phyloP scores from a whole-genome alignment of 2,329 filamentous ascomycete genomes.

The Gnomoniopsis smithogilvyi region DNA sequence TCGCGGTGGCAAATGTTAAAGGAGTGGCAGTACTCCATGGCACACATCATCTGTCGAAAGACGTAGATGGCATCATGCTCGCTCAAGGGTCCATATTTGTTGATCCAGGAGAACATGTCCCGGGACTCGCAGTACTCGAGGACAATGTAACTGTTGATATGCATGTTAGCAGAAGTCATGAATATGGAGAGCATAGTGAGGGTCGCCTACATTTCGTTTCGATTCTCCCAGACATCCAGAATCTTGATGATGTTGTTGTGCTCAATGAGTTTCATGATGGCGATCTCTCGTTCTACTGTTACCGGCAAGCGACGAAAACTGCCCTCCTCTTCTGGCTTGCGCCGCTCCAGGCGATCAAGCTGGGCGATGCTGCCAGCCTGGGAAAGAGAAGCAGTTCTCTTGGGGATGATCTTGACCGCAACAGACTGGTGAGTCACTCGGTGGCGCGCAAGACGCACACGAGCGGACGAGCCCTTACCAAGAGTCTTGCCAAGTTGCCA shows the following conservation, averaged over 20 bases:
- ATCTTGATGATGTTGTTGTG: conserved; percentile 93
- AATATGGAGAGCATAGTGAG: background rate
- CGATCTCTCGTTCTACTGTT: conserved; percentile 90
- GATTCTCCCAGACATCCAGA: conserved; percentile 97
- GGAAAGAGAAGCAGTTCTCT: conserved; percentile 73
- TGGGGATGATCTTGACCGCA: conserved; percentile 93
- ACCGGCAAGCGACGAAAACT: conserved; percentile 74
- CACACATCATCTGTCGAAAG: conserved; percentile 91
- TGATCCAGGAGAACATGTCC: conserved; percentile 86
- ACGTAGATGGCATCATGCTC: conserved; percentile 81
- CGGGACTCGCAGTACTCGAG: conserved; percentile 81
- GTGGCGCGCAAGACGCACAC: conserved; percentile 84
- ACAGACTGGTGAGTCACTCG: conserved; percentile 73
- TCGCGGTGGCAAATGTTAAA: conserved; percentile 96
- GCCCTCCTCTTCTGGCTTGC: conserved; percentile 49
- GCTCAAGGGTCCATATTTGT: conserved; percentile 64
- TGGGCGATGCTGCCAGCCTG: conserved; percentile 83
- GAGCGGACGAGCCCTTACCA: conserved; percentile 84
- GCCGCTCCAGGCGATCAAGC: conserved; percentile 70
- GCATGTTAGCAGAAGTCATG: conserved; percentile 15
- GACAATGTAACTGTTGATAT: conserved; percentile 73
- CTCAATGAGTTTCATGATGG: conserved; percentile 93
- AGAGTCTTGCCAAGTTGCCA: conserved; percentile 91
- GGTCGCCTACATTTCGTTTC: conserved; percentile 77
- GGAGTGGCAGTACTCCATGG: conserved; percentile 86